A percentile compares a stretch with the other conserved stretches of the same genome.
phyloP scores from a whole-genome alignment of 805 yeast species.

The Suhomyces pyralidae region DNA sequence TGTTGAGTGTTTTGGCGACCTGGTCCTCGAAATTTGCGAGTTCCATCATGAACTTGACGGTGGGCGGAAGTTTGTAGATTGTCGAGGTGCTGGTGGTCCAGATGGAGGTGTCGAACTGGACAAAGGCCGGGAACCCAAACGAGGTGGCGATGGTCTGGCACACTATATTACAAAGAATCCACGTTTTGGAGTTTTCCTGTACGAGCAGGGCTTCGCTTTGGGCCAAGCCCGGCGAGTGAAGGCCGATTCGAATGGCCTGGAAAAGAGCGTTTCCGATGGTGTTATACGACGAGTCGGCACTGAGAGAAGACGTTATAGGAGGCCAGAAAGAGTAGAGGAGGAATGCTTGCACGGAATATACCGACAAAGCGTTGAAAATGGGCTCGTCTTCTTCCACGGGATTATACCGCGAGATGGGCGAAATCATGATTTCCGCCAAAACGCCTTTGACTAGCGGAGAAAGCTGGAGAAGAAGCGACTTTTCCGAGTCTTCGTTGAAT shows the following conservation, averaged over 20 bases:
- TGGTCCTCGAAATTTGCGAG: constrained; percentile 86
- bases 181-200: constrained; percentile 80
- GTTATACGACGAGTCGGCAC: constrained; percentile 95
- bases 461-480: constrained; percentile 52
- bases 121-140: constrained; percentile 93
- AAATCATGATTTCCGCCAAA: constrained; percentile 81
- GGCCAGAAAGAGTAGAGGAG: constrained; percentile 92
- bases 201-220: constrained; percentile 16
- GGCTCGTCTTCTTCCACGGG: constrained; percentile 81
- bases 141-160: constrained; percentile 89
- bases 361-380: constrained; percentile 81
- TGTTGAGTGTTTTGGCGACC: constrained; percentile 70
- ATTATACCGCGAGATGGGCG: constrained; percentile 82
- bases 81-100: constrained; percentile 48
- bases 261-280: constrained; percentile 90
- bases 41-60: constrained; percentile 74
- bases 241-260: constrained; percentile 88
- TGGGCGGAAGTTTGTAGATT: constrained; percentile 44
- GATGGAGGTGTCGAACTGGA: constrained; percentile 73
- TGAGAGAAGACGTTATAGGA: constrained; percentile 86
- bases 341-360: constrained; percentile 91
- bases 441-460: constrained; percentile 72
- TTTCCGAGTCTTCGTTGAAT: constrained; percentile 29
- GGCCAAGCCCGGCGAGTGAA: constrained; percentile 58
- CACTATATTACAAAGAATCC: constrained; percentile 91